Conservation (phyloP, 495 filamentous ascomycete genomes). For the Zalerion maritima region DNA sequence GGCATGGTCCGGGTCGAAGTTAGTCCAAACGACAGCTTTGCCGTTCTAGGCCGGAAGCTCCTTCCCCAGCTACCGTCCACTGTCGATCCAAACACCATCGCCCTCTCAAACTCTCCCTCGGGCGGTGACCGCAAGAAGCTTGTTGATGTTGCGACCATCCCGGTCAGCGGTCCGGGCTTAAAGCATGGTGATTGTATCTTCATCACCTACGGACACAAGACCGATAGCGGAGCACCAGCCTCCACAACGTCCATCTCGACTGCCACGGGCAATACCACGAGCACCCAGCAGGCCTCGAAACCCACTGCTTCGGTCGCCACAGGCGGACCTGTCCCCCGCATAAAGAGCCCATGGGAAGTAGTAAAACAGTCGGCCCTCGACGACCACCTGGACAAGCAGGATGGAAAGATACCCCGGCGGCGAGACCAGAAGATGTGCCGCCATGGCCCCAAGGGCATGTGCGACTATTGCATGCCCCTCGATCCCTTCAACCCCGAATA, state of each 20-base stretch:
- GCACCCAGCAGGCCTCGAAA: slow-evolving; percentile 27
- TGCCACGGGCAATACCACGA: slow-evolving; percentile 24
- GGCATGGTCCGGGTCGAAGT: slow-evolving; percentile 54
- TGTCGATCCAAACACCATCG: slow-evolving; percentile 58
- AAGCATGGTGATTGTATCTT: slow-evolving; percentile 87
- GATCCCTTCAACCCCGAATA: slow-evolving; percentile 86
- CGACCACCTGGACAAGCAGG: slow-evolving; percentile 67
- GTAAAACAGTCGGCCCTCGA: slow-evolving; percentile 79
- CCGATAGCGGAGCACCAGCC: slow-evolving; percentile 7
- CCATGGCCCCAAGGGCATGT: slow-evolving; percentile 95
- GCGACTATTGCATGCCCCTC: slow-evolving; percentile 96
- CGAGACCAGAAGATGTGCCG: slow-evolving; percentile 80
- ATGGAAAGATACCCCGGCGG: slow-evolving; percentile 79
- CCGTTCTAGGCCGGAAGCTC: slow-evolving; percentile 33
- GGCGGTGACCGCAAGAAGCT: slow-evolving; percentile 61
- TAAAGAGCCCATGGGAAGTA: slow-evolving; percentile 87
- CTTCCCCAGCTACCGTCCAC: slow-evolving; percentile 34
- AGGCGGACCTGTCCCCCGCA: slow-evolving; percentile 43
- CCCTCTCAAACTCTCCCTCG: slow-evolving; percentile 65
- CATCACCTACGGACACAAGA: slow-evolving; percentile 52
- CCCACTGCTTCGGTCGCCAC: slow-evolving; percentile 39
- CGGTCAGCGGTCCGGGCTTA: slow-evolving; percentile 56
- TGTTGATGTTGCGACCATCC: slow-evolving; percentile 47
- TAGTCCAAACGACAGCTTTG: slow-evolving; percentile 40
- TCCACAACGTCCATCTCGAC: slow-evolving; percentile 17